phyloP scores from a whole-genome alignment of 257 asterid genomes.

The Ilex aquifolium region DNA sequence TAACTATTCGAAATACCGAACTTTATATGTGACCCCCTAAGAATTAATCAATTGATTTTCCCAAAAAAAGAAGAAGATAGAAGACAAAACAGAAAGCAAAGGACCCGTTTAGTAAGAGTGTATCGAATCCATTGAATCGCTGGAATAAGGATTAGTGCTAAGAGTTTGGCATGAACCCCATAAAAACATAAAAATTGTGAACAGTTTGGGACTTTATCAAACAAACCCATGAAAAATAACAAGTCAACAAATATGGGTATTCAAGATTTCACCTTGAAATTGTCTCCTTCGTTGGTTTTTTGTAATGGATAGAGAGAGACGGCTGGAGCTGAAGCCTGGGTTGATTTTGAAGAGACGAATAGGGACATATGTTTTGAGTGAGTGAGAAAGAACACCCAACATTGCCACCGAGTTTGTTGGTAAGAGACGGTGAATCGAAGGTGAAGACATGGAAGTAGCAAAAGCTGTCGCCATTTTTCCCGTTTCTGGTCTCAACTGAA shows the following conservation, averaged over 20 bases:
- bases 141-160: no score
- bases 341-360: slow-evolving; percentile 24
- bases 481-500: neutral
- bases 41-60: neutral
- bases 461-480: neutral
- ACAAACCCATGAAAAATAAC: neutral
- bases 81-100: no score
- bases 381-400: slow-evolving; percentile 13
- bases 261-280: slow-evolving; percentile 36
- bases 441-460: neutral
- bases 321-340: slow-evolving; percentile 29
- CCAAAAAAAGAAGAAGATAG: neutral
- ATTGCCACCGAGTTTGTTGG: slow-evolving; percentile 29
- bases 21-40: neutral
- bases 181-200: neutral
- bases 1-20: neutral
- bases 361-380: slow-evolving; percentile 27
- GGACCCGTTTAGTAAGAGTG: no score
- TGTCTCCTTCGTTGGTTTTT: slow-evolving; percentile 26
- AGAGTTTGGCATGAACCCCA: no score
- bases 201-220: neutral
- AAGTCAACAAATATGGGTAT: neutral
- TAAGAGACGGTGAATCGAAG: slow-evolving; percentile 17
- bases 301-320: slow-evolving; percentile 34
- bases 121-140: no score